Base-by-base conservation (phyloP, 768 basidiomycete genomes). In the Hericium alpestre region DNA sequence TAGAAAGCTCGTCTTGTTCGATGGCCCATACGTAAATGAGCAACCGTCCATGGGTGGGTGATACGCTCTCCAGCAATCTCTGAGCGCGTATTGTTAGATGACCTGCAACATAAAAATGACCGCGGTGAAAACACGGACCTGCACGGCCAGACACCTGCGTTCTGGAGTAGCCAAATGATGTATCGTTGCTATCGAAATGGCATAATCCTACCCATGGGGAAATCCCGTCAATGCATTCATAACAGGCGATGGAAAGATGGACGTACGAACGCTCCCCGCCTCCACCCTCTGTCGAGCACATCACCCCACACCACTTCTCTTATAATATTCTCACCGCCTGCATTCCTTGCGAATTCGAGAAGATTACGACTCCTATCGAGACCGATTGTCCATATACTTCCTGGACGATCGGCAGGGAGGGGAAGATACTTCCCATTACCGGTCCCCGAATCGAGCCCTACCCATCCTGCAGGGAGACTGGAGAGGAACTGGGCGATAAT, bases 381-480 rank as follows among this genome's bases (percentile, higher is more conserved):
- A 1, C 92, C 93, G 43, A 97, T 75, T 16, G 88, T 93, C 75
- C 84, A 79, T 51, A 85, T 69, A 25, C 76, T 76, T 12, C 75
- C 73, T 1, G 82, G 82, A 15, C 80, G 76, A 51, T 89, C 82
- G 1, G 70, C 61, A 6, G 88, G 86, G 1, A 90, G 71, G 2
- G 89, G 85, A 1, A 98, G 80, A 72, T 98, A 98, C 77, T 99
- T 98, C 48, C 96, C 96, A 63, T 99, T 99, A 1, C 96, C 96
- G 23, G 92, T 92, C 5, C 96, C 96, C 23, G 91, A 88, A 69
- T 99, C 96, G 23, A 99, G 77, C 11, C 95, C 95, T 38, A 96
- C 73, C 74, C 83, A 90, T 23, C 91, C 87, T 18, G 83, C 72
- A 13, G 87, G 80, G 13, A 96, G 67, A 43, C 77, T 79, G 7